Conservation (phyloP, 2,329 filamentous ascomycete genomes). For the Paracoccidioides brasiliensis region DNA sequence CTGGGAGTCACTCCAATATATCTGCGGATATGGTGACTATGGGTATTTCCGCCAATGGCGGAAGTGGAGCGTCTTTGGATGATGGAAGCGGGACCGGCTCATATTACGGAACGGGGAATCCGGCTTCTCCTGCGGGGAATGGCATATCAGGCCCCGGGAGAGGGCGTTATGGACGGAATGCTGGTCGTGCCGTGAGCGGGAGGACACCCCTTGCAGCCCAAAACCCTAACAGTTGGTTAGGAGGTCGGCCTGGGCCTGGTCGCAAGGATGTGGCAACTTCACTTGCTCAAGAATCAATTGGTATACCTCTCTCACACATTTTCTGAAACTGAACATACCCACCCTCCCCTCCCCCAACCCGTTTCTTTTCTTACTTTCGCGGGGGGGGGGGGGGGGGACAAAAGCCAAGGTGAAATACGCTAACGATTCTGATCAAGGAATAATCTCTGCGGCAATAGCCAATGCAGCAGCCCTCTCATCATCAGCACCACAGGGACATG, state of each 20-base stretch:
- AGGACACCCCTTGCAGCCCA: conserved; percentile 51
- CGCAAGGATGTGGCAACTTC: conserved; percentile 35
- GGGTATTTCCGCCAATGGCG: conserved; percentile 40
- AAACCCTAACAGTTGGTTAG: conserved; percentile 42
- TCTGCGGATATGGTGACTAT: conserved; percentile 53
- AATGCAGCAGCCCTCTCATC: conserved; percentile 61
- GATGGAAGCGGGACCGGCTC: conserved; percentile 37
- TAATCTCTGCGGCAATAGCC: conserved; percentile 85
- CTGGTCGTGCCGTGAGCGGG: conserved; percentile 37
- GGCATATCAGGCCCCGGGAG: conserved; percentile 76
- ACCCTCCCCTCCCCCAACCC: too few relatives aligned
- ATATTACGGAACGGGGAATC: conserved; percentile 45
- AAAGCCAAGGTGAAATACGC: conserved; percentile 20
- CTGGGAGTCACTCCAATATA: conserved; percentile 44
- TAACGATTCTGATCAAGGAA: conserved; percentile 50
- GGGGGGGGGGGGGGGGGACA: conserved; percentile 6
- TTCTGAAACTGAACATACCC: not conserved
- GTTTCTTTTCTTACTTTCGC: not conserved
- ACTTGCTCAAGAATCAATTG: conserved; percentile 23
- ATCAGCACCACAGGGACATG: conserved; percentile 49
- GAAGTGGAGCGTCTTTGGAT: conserved; percentile 31
- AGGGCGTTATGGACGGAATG: conserved; percentile 61
- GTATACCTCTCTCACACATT: conserved; percentile 3
- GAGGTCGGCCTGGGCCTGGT: conserved; percentile 29
- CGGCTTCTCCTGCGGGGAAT: conserved; percentile 43